Base-by-base conservation (phyloP, 805 yeast genomes). In the Alloascoidea hylecoeti region DNA sequence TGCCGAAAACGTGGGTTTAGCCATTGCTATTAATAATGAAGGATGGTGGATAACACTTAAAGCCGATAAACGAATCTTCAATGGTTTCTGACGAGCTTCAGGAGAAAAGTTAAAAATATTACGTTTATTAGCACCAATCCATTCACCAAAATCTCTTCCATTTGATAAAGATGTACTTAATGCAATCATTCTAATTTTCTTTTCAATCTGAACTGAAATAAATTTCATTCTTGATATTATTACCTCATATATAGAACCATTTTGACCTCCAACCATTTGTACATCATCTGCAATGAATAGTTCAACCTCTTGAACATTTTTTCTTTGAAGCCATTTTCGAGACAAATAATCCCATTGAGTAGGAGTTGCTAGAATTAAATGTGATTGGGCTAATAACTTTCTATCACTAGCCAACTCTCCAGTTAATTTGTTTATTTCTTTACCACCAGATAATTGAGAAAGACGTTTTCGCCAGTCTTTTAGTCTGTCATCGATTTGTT, bases 251-350 rank as follows among this genome's bases (percentile, higher is more conserved):
- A 59, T 51, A 2, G 73, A 56, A 0, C 95, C 94, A 13, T 50
- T 51, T 3, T 45, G 36, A 0, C 79, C 78, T 1, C 86, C 84
- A 15, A 88, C 53, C 19, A 56, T 48, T 46, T 89, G 95, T 14
- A 72, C 57, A 49, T 84, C 85, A 53, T 84, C 95, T 30, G 72
- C 74, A 37, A 92, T 68, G 2, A 85, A 49, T 19, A 84, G 52
- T 35, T 75, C 85, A 18, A 89, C 70, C 0, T 70, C 52, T 42
- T 78, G 84, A 3, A 89, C 62, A 44, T 44, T 74, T 45, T 71
- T 74, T 40, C 94, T 65, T 44, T 76, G 80, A 46, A 77, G 77
- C 97, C 97, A 88, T 35, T 86, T 65, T 43, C 89, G 70, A 0
- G 94, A 72, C 1, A 86, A 48, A 3, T 61, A 45, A 43, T 83